Conservation (phyloP, 306 rosid species). For the Cicer arietinum region DNA sequence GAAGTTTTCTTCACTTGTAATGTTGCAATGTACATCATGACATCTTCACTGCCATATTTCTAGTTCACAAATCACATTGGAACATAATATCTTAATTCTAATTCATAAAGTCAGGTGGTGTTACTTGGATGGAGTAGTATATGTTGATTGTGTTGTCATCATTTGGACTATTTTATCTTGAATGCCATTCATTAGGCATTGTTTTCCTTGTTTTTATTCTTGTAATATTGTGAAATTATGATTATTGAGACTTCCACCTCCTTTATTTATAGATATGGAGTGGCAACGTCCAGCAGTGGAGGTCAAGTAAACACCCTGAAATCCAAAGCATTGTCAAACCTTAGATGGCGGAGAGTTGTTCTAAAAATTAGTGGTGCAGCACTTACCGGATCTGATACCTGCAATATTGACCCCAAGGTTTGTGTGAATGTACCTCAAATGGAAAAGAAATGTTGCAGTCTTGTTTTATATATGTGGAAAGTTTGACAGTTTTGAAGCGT, state of each 20-base stretch:
- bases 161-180: conserved; percentile 27
- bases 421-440: conserved; percentile 28
- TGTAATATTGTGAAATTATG: conserved; percentile 16
- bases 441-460: neutral
- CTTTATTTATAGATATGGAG: conserved; percentile 59
- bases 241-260: conserved; percentile 23
- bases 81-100: neutral
- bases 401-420: conserved; percentile 90
- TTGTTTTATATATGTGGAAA: conserved; percentile 4
- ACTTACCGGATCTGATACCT: conserved; percentile 82
- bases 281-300: conserved; percentile 59
- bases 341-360: conserved; percentile 92
- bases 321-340: conserved; percentile 66
- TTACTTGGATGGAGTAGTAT: conserved; percentile 27
- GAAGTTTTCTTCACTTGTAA: neutral
- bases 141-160: neutral
- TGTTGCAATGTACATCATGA: conserved; percentile 23
- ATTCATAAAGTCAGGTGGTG: neutral
- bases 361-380: conserved; percentile 93
- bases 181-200: conserved; percentile 21
- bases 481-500: conserved; percentile 8
- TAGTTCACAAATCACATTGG: conserved; percentile 6
- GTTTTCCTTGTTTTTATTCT: conserved; percentile 18
- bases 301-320: conserved; percentile 66
- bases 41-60: conserved; percentile 6